A percentile compares a stretch with the other conserved stretches of the same genome.
Evolutionary conservation across 2,329 filamentous ascomycete genomes (phyloP).

Genomic region (Samsoniella hepiali): DNA sequence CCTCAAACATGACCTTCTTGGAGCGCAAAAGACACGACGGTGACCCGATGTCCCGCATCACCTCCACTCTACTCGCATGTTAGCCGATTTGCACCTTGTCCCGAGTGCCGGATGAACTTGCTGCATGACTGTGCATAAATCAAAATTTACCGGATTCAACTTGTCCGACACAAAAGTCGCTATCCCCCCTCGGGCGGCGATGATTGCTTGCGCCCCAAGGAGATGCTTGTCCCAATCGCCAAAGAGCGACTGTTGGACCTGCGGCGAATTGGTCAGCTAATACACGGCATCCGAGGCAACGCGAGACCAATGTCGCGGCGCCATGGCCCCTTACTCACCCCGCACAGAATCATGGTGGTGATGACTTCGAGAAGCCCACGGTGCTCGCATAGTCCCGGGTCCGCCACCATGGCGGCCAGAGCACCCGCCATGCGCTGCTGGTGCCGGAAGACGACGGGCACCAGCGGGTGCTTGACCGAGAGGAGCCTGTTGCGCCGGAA

Average conservation of each 20-base stretch:
- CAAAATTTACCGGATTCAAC: not conserved
- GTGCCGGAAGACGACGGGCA: conserved; percentile 17
- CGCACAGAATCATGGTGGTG: conserved; percentile 14
- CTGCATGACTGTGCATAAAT: conserved; percentile 17
- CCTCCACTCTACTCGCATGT: not conserved
- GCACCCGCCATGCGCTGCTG: conserved; percentile 15
- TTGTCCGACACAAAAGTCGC: not conserved
- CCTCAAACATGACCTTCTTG: not conserved
- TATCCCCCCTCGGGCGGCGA: conserved; percentile 16
- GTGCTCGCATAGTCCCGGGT: not conserved
- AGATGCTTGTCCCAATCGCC: conserved; percentile 20
- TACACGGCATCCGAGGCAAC: not conserved
- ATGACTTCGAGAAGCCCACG: conserved; percentile 16
- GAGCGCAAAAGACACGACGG: not conserved
- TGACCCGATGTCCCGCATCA: conserved; percentile 16
- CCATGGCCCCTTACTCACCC: not conserved
- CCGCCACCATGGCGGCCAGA: conserved; percentile 14
- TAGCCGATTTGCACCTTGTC: not conserved
- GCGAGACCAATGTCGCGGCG: no score
- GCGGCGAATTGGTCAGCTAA: not conserved
- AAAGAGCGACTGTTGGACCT: conserved; percentile 22
- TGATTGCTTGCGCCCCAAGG: conserved; percentile 19
- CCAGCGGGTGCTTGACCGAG: conserved; percentile 9
- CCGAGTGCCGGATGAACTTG: not conserved
- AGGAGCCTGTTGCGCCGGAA: conserved; percentile 11